Conservation (phyloP, 2,329 filamentous ascomycete genomes). For the Colletotrichum brevisporum region DNA sequence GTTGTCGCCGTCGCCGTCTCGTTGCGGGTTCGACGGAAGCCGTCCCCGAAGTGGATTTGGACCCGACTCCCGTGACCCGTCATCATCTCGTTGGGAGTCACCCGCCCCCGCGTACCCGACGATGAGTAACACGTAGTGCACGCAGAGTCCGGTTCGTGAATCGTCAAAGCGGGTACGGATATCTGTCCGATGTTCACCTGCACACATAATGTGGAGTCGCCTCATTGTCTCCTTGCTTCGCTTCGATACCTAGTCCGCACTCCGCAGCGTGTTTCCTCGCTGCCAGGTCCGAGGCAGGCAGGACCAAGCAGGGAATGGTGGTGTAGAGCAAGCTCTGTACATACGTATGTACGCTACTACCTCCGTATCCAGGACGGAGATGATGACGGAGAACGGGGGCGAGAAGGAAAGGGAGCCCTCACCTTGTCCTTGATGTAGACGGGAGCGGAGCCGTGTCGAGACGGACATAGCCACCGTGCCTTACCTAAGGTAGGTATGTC, state of each 20-base stretch:
- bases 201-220: conserved; percentile 3
- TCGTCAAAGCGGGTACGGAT: conserved; percentile 11
- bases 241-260: no score
- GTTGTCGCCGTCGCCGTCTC: no score
- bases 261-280: conserved; percentile 15
- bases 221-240: conserved; percentile 17
- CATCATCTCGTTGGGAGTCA: not conserved
- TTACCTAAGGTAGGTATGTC: conserved; percentile 5
- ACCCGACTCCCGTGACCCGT: no score
- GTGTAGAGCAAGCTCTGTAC: no score
- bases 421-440: not conserved
- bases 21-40: no score
- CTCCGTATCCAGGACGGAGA: conserved; percentile 1
- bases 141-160: not conserved
- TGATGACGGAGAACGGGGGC: conserved; percentile 11
- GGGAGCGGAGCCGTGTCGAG: not conserved
- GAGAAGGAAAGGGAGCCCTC: not conserved
- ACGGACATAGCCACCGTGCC: conserved; percentile 16
- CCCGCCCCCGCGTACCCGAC: conserved; percentile 8
- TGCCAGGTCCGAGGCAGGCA: conserved; percentile 21
- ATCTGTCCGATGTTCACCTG: conserved; percentile 13
- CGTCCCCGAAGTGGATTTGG: not conserved
- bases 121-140: conserved; percentile 13
- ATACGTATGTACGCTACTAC: not conserved
- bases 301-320: not conserved